These are phyloP conservation scores for Exserohilum turcica DNA, from an alignment of 2,329 filamentous ascomycete species.

Conservation along the genomic window DNA sequence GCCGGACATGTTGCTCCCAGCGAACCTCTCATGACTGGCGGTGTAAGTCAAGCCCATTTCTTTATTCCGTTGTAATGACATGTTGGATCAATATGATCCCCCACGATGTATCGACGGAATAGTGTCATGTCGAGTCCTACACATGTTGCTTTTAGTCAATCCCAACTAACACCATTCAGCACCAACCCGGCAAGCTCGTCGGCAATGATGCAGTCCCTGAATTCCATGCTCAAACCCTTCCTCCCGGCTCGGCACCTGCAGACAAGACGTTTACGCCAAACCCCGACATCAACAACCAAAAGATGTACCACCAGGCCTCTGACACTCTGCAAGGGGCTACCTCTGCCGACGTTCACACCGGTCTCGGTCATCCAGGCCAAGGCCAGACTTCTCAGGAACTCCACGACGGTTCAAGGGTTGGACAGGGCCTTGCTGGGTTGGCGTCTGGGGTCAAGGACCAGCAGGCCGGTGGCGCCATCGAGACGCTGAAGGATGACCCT, in stretches of 20 bases:
- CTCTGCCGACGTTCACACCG: constrained; percentile 59
- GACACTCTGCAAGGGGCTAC: constrained; percentile 59
- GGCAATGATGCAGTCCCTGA: constrained; percentile 64
- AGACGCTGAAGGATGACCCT: constrained; percentile 41
- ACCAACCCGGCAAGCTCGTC: constrained; percentile 66
- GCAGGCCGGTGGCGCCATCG: constrained; percentile 13
- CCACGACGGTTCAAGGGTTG: constrained; percentile 52
- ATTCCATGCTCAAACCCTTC: constrained; percentile 65
- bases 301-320: constrained; percentile 50
- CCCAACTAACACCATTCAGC: constrained; percentile 53
- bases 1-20: constrained; percentile 56
- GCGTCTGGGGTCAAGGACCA: constrained; percentile 27
- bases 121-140: background rate
- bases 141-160: background rate
- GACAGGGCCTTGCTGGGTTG: constrained; percentile 55
- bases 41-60: constrained; percentile 52
- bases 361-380: constrained; percentile 58
- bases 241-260: constrained; percentile 67
- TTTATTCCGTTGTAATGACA: background rate
- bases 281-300: constrained; percentile 51
- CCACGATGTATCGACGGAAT: too few species aligned
- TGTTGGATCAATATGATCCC: background rate
- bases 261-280: constrained; percentile 54
- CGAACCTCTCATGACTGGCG: constrained; percentile 60
- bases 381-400: constrained; percentile 57